Percentiles rank a stretch among this genome's conserved stretches.
phyloP scores from a whole-genome alignment of 345 rosid genomes.

The Conringia planisiliqua region DNA sequence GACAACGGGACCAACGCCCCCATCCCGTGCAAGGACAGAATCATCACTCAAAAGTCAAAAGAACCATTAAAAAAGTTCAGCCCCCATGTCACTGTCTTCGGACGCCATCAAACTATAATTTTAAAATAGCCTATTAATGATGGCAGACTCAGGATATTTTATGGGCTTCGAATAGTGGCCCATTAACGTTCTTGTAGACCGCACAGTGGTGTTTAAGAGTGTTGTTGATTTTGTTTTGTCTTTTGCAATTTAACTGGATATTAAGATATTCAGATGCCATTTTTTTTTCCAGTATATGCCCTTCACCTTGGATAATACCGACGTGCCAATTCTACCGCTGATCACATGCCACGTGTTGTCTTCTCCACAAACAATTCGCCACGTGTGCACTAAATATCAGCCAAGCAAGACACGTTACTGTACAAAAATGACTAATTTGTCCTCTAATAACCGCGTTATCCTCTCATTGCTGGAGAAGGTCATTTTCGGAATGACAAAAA shows the following conservation, averaged over 20 bases:
- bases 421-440: background rate
- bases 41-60: no score
- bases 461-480: background rate
- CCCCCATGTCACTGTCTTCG: no score
- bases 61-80: no score
- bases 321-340: slow-evolving; percentile 28
- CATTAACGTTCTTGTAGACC: background rate
- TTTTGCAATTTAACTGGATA: background rate
- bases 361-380: slow-evolving; percentile 20
- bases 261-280: background rate
- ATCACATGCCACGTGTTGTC: slow-evolving; percentile 8
- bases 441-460: background rate
- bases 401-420: slow-evolving; percentile 24
- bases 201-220: background rate
- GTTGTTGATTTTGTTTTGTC: background rate
- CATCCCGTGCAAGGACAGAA: no score
- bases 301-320: background rate
- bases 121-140: background rate
- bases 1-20: no score
- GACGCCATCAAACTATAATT: no score
- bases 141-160: background rate
- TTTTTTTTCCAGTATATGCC: background rate
- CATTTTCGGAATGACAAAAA: slow-evolving; percentile 16
- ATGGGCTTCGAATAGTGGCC: background rate
- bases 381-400: slow-evolving; percentile 15